A percentile compares a stretch with the other conserved stretches of the same genome.
Evolutionary conservation across 257 asterid genomes (phyloP).

Genomic region (Fraxinus quadrangulata): DNA sequence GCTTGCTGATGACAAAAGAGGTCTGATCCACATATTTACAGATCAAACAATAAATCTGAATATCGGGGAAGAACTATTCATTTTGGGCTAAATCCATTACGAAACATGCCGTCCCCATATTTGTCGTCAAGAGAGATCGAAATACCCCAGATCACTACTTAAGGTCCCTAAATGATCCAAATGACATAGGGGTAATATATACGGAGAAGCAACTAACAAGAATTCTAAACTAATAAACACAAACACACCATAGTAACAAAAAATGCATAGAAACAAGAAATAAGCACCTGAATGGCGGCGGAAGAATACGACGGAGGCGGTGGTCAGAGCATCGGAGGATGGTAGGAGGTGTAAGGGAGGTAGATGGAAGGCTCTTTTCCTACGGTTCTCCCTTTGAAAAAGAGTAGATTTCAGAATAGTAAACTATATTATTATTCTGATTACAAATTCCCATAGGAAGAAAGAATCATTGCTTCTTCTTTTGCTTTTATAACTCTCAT

Average conservation of each 20-base stretch:
- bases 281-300: conserved; percentile 8
- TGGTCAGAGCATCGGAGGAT: conserved; percentile 31
- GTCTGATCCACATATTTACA: background rate
- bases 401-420: conserved; percentile 10
- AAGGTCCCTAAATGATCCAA: no score
- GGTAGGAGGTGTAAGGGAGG: conserved; percentile 25
- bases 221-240: no score
- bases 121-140: no score
- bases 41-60: background rate
- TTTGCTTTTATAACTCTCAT: conserved; percentile 28
- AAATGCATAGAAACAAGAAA: background rate
- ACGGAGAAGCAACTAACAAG: no score
- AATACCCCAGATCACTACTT: no score
- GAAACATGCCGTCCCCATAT: no score
- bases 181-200: no score
- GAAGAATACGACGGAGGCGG: background rate
- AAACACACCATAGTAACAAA: background rate
- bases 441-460: conserved; percentile 1
- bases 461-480: background rate
- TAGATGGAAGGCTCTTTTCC: conserved; percentile 32
- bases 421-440: conserved; percentile 2
- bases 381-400: conserved; percentile 26
- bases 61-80: background rate
- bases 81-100: background rate
- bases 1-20: conserved; percentile 6